A percentile compares a stretch with the other conserved stretches of the same genome.
Conservation (phyloP, 2,329 filamentous ascomycete species). For the Diaporthe humulicola region DNA sequence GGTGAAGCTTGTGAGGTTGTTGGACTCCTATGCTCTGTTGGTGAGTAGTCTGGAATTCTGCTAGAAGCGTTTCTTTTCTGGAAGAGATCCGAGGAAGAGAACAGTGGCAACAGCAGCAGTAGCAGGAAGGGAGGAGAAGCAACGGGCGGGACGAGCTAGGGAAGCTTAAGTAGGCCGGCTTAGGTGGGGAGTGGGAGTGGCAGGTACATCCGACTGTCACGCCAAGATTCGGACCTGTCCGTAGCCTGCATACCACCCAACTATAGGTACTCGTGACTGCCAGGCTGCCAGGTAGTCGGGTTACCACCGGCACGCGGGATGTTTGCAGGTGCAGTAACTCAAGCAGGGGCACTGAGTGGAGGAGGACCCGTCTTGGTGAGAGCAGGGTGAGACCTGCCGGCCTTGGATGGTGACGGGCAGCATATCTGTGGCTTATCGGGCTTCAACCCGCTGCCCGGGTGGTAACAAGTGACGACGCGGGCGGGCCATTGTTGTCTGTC, state of each 20-base stretch:
- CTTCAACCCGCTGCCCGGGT: constrained; percentile 5
- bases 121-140: not conserved
- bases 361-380: constrained; percentile 9
- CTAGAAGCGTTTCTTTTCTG: not conserved
- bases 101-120: not conserved
- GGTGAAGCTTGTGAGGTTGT: not conserved
- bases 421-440: constrained; percentile 34
- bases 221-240: constrained; percentile 19
- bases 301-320: constrained; percentile 32
- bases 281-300: constrained; percentile 18
- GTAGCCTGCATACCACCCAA: not conserved
- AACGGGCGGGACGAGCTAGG: constrained; percentile 9
- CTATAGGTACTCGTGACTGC: constrained; percentile 14
- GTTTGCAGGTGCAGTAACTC: constrained; percentile 22
- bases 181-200: not conserved
- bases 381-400: constrained; percentile 37
- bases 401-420: constrained; percentile 13
- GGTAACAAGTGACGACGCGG: constrained; percentile 4
- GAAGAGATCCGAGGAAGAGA: not conserved
- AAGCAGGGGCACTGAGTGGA: constrained; percentile 28
- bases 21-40: not conserved
- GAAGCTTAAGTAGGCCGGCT: constrained; percentile 36
- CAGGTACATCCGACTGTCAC: not conserved
- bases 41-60: not conserved
- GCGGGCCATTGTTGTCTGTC: not conserved